Conservation (phyloP, 805 yeast species). For the Saturnispora sanitii region DNA sequence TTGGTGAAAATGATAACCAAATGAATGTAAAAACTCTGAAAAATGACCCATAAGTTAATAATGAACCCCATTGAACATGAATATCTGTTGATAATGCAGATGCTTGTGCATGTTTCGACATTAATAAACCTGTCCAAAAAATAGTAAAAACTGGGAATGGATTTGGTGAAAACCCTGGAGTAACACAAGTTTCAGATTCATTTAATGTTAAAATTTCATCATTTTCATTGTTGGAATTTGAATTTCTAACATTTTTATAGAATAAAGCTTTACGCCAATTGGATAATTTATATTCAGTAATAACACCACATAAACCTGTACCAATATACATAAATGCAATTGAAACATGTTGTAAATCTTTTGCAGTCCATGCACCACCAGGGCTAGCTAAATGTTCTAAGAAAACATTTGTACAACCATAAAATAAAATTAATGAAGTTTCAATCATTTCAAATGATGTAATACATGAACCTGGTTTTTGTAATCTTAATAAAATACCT, state of each 20-base stretch:
- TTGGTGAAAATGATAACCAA: conserved; percentile 38
- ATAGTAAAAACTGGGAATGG: conserved; percentile 91
- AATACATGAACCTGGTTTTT: conserved; percentile 34
- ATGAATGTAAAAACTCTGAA: conserved; percentile 61
- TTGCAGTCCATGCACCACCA: conserved; percentile 81
- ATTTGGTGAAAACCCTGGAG: conserved; percentile 81
- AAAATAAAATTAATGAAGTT: conserved; percentile 68
- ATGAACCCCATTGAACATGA: conserved; percentile 88
- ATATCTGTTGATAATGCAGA: conserved; percentile 65
- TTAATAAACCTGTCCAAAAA: conserved; percentile 91
- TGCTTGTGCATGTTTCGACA: conserved; percentile 92
- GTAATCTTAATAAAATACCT: conserved; percentile 30
- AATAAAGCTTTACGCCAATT: conserved; percentile 42
- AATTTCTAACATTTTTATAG: conserved; percentile 10
- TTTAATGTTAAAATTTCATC: conserved; percentile 10
- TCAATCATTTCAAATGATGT: conserved; percentile 79
- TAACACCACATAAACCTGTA: conserved; percentile 82
- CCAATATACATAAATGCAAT: conserved; percentile 91
- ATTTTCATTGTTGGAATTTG: conserved; percentile 5
- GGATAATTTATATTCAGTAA: conserved; percentile 59
- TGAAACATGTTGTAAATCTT: conserved; percentile 82
- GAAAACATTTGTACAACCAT: conserved; percentile 84
- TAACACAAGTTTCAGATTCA: conserved; percentile 16
- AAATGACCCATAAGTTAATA: conserved; percentile 73
- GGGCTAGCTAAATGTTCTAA: conserved; percentile 75